A percentile compares a stretch with the other conserved stretches of the same genome.
Conservation (phyloP, 208 protist species). For the Crithidia expoeki region DNA sequence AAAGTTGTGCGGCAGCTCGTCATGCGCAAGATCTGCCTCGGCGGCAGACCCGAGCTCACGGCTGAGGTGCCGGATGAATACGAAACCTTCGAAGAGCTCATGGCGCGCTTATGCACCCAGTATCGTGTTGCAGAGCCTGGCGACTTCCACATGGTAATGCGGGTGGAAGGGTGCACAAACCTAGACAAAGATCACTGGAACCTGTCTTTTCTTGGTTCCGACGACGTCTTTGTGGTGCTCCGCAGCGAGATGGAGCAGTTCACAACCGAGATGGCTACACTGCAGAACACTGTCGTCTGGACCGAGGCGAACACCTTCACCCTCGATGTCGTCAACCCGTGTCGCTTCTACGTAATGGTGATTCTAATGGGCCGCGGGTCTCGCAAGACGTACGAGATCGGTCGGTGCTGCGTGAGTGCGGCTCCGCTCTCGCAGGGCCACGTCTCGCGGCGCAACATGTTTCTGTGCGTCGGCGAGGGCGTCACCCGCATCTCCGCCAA, state of each 20-base stretch:
- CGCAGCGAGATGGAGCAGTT: conserved; percentile 67
- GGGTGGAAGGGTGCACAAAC: conserved; percentile 71
- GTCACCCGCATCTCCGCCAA: conserved; percentile 36
- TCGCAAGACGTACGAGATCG: conserved; percentile 62
- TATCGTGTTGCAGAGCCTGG: conserved; percentile 57
- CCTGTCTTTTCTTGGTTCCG: conserved; percentile 51
- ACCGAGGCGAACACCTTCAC: conserved; percentile 29
- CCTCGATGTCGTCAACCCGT: conserved; percentile 68
- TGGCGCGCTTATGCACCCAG: conserved; percentile 48
- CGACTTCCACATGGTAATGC: conserved; percentile 40
- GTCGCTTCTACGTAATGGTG: conserved; percentile 54
- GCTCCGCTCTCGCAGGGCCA: conserved; percentile 49
- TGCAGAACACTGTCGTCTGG: conserved; percentile 66
- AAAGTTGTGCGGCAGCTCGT: background rate
- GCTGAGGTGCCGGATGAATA: conserved; percentile 28
- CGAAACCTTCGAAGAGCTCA: conserved; percentile 69
- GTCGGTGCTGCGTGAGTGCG: conserved; percentile 53
- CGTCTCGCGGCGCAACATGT: conserved; percentile 65
- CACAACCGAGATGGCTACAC: conserved; percentile 32
- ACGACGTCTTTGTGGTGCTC: conserved; percentile 63
- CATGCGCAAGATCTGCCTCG: conserved; percentile 24
- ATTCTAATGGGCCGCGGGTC: conserved; percentile 56
- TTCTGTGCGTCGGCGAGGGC: conserved; percentile 54
- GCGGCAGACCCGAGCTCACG: conserved; percentile 31
- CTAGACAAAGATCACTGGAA: conserved; percentile 55